These are phyloP conservation scores for Tetradesmus obliquus DNA, from an alignment of 139 green algal genomes.

Conservation along the genomic window DNA sequence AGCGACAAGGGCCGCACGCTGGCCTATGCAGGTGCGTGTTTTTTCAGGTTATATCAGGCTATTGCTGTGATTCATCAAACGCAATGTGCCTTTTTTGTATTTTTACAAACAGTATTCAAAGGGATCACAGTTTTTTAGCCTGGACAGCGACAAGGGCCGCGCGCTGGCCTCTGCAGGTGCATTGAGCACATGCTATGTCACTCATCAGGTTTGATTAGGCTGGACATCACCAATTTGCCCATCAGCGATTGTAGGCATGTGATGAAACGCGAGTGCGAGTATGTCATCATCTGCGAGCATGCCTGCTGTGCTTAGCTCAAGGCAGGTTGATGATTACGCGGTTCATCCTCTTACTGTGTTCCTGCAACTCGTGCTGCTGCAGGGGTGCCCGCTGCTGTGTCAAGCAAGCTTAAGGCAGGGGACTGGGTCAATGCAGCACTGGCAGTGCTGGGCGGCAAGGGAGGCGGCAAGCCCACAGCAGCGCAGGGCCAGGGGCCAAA, in stretches of 20 bases:
- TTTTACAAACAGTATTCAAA: too few relatives aligned
- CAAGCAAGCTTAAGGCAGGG: slow-evolving; percentile 76
- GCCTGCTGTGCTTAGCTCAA: too few relatives aligned
- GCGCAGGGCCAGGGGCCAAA: slow-evolving; percentile 86
- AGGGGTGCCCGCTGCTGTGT: slow-evolving; percentile 78
- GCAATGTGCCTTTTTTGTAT: too few relatives aligned
- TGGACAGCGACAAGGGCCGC: slow-evolving; percentile 80
- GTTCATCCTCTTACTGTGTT: background rate
- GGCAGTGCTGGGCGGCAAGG: slow-evolving; percentile 88
- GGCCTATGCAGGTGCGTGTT: slow-evolving; percentile 65
- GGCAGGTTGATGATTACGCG: too few relatives aligned
- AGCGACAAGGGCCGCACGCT: slow-evolving; percentile 79
- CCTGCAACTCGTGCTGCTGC: slow-evolving; percentile 10
- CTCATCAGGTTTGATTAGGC: background rate
- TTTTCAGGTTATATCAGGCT: background rate
- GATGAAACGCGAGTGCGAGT: too few relatives aligned
- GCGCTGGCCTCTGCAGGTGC: slow-evolving; percentile 73
- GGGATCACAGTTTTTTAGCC: background rate
- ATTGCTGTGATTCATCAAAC: too few relatives aligned
- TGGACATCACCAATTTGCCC: too few relatives aligned
- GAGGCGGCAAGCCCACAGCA: slow-evolving; percentile 85
- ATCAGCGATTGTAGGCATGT: too few relatives aligned
- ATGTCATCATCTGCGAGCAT: too few relatives aligned
- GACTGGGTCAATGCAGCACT: slow-evolving; percentile 83
- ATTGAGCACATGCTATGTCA: background rate